These are phyloP conservation scores for Petunia hybrid DNA, from an alignment of 305 asterid genomes.

Conservation along the genomic window DNA sequence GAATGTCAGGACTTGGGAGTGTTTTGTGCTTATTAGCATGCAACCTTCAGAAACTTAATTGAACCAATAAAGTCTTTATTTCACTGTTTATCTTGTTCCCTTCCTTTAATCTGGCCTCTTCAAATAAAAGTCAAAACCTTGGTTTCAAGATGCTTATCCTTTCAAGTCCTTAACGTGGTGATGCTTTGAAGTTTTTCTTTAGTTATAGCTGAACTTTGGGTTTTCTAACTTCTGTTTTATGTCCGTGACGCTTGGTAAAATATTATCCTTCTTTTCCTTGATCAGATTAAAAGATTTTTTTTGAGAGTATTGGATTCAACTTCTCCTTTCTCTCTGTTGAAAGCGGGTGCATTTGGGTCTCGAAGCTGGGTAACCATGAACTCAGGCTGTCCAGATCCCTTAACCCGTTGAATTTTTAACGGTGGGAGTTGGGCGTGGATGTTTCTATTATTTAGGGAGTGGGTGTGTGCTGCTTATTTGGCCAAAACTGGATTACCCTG, in stretches of 20 bases:
- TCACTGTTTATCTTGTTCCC: background rate
- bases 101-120: constrained; percentile 2
- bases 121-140: background rate
- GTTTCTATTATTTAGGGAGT: background rate
- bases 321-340: background rate
- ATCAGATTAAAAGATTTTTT: background rate
- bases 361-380: background rate
- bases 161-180: background rate
- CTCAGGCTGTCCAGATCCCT: background rate
- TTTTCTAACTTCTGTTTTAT: background rate
- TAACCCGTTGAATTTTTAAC: background rate
- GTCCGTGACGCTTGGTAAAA: background rate
- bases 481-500: background rate
- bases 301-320: background rate
- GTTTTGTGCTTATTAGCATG: background rate
- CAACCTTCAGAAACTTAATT: background rate
- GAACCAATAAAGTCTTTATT: constrained; percentile 7
- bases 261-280: background rate
- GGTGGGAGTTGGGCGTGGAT: background rate
- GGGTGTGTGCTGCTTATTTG: background rate
- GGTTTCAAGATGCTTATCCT: background rate
- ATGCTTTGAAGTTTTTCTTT: background rate
- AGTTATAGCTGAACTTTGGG: constrained; percentile 16
- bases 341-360: background rate
- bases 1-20: background rate